These are phyloP conservation scores for Boletus tomentosulus DNA, from an alignment of 768 basidiomycete genomes.

Conservation along the genomic window DNA sequence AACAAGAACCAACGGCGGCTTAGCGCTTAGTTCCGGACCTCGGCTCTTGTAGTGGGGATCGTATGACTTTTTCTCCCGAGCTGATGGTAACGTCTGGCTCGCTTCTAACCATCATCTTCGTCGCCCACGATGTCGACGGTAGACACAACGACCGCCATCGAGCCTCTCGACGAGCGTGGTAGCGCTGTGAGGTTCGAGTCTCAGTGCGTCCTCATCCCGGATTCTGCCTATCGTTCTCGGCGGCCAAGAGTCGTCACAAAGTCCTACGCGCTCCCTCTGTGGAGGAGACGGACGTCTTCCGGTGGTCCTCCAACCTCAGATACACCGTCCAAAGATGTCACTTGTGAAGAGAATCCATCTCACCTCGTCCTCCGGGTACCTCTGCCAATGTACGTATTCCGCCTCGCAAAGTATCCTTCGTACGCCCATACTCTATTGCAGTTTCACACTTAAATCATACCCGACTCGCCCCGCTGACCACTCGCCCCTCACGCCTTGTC, in stretches of 20 bases:
- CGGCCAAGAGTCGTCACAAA: constrained; percentile 55
- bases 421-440: constrained; percentile 16
- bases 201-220: constrained; percentile 74
- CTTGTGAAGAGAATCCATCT: constrained; percentile 35
- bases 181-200: constrained; percentile 63
- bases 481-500: constrained; percentile 47
- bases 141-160: constrained; percentile 1
- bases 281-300: constrained; percentile 40
- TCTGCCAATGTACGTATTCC: constrained; percentile 50
- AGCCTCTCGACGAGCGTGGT: constrained; percentile 17
- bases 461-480: constrained; percentile 37
- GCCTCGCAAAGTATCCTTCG: neutral
- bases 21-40: neutral
- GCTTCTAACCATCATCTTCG: neutral
- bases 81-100: neutral
- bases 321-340: constrained; percentile 18
- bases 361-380: constrained; percentile 55
- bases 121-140: constrained; percentile 11
- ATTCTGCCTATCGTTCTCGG: constrained; percentile 37
- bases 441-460: constrained; percentile 40
- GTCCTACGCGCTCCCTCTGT: constrained; percentile 66
- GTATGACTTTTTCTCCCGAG: constrained; percentile 18
- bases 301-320: constrained; percentile 14
- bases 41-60: constrained; percentile 2
- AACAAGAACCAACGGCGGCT: too few species aligned